Conservation (phyloP, 2,329 filamentous ascomycete species). For the Graphilbum fragrans region DNA sequence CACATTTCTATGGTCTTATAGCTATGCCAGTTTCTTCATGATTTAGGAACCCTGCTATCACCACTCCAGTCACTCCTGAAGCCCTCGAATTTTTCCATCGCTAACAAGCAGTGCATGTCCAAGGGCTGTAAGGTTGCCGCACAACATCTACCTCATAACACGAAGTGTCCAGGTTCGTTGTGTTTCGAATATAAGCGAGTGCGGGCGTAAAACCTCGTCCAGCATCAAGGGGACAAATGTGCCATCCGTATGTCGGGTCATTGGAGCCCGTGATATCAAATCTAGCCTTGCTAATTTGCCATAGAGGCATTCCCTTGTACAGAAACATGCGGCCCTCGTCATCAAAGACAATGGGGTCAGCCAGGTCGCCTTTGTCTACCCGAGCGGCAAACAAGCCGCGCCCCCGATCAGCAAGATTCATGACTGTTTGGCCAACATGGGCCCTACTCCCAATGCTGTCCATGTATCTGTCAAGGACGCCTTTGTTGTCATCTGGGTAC, state of each 20-base stretch:
- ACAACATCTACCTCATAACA: too few species aligned
- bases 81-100: too few species aligned
- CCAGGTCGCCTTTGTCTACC: not conserved
- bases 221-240: not conserved
- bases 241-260: not conserved
- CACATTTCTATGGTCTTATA: too few species aligned
- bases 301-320: not conserved
- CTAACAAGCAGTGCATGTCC: too few species aligned
- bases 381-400: not conserved
- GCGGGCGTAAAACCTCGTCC: not conserved
- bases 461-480: not conserved
- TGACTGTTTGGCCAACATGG: not conserved
- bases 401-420: not conserved
- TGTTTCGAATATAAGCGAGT: not conserved
- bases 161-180: too few species aligned
- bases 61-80: too few species aligned
- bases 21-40: too few species aligned
- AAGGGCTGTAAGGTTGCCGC: too few species aligned
- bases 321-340: not conserved
- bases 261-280: not conserved
- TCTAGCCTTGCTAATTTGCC: not conserved
- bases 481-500: too few species aligned
- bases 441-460: not conserved
- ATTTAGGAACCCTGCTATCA: too few species aligned
- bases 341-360: not conserved